Conservation (phyloP, 2,329 filamentous ascomycete species). For the Gnomoniopsis sp. region DNA sequence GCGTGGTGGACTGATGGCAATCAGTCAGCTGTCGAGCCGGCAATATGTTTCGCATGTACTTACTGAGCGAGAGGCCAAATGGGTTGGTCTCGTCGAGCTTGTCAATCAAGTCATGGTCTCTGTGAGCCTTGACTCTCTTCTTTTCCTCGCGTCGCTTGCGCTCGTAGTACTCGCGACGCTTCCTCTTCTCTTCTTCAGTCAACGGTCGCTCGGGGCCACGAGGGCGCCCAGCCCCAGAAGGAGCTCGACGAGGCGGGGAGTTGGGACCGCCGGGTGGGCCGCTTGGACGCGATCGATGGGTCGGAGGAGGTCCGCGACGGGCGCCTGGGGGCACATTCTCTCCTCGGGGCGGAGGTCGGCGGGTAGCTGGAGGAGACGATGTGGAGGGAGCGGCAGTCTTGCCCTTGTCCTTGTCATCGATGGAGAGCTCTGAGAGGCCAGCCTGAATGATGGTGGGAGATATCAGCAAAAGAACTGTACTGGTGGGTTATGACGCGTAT, state of each 20-base stretch:
- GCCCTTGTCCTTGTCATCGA: constrained; percentile 61
- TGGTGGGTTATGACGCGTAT: background rate
- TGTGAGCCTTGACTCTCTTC: constrained; percentile 43
- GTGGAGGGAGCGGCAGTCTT: constrained; percentile 30
- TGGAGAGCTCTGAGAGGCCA: constrained; percentile 63
- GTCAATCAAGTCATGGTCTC: constrained; percentile 83
- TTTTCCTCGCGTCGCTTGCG: constrained; percentile 48
- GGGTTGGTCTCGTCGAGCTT: constrained; percentile 95
- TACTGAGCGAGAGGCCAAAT: constrained; percentile 79
- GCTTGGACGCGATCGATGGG: constrained; percentile 51
- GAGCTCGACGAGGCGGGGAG: constrained; percentile 29
- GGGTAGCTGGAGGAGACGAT: constrained; percentile 31
- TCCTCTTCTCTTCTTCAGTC: constrained; percentile 57
- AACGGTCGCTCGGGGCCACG: constrained; percentile 57
- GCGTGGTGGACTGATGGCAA: constrained; percentile 78
- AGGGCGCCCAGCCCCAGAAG: constrained; percentile 57
- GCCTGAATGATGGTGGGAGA: constrained; percentile 49
- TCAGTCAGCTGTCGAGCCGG: background rate
- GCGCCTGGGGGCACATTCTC: constrained; percentile 49
- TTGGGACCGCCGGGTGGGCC: constrained; percentile 30
- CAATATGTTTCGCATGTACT: constrained; percentile 34
- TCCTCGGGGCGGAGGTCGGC: constrained; percentile 35
- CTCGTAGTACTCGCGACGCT: constrained; percentile 48
- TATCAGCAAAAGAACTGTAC: background rate
- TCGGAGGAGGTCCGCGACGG: constrained; percentile 38